phyloP scores from a whole-genome alignment of 352 stramenopile species.

The Globisporangium splendens region DNA sequence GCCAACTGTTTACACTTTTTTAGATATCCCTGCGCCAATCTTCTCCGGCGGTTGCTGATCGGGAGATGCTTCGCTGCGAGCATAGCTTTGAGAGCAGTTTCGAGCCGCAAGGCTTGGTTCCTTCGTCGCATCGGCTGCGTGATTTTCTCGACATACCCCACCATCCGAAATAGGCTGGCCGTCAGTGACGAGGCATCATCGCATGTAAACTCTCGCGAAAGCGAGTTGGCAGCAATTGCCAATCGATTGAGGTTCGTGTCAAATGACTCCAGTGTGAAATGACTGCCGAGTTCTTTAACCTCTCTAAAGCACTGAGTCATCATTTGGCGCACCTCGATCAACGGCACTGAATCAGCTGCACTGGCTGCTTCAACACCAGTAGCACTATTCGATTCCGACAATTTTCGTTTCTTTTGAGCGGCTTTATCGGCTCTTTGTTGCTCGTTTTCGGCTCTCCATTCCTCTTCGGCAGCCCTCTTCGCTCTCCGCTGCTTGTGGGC shows the following conservation, averaged over 20 bases:
- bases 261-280: conserved; percentile 36
- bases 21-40: conserved; percentile 37
- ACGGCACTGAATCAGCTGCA: not conserved
- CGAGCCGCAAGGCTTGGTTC: conserved; percentile 48
- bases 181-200: conserved; percentile 31
- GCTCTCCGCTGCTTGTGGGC: conserved; percentile 22
- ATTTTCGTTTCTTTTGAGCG: conserved; percentile 20
- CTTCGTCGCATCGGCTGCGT: conserved; percentile 25
- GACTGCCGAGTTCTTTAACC: conserved; percentile 30
- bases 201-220: conserved; percentile 33
- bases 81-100: conserved; percentile 37
- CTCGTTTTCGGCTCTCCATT: conserved; percentile 10
- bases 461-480: not conserved
- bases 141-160: conserved; percentile 45
- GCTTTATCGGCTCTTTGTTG: conserved; percentile 16
- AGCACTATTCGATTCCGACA: conserved; percentile 5
- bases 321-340: not conserved
- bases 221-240: conserved; percentile 39
- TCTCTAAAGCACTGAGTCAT: conserved; percentile 25
- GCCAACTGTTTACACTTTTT: conserved; percentile 42
- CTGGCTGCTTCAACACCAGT: not conserved
- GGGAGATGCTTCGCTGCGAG: conserved; percentile 21
- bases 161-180: conserved; percentile 32
- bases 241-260: conserved; percentile 41
- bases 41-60: conserved; percentile 23